Percentiles rank a stretch among this genome's conserved stretches.
These are phyloP conservation scores for Sporothrix brasiliensis DNA, from an alignment of 2,329 filamentous ascomycete genomes.

Conservation along the genomic window DNA sequence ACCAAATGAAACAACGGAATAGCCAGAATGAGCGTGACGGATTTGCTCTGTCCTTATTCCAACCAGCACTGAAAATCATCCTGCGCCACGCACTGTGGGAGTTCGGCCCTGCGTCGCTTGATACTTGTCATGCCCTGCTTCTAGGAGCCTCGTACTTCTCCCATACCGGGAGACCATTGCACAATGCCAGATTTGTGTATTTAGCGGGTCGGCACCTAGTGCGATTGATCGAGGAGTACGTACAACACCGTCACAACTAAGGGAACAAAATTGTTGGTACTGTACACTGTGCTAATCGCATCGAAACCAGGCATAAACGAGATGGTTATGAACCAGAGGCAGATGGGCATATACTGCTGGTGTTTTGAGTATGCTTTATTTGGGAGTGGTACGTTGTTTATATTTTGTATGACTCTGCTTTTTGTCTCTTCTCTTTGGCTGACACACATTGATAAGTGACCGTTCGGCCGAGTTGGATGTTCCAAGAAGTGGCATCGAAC, in stretches of 20 bases:
- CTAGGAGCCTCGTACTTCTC: conserved; percentile 47
- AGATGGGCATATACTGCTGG: conserved; percentile 56
- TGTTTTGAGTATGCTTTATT: conserved; percentile 73
- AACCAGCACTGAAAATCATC: conserved; percentile 45
- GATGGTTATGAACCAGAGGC: conserved; percentile 29
- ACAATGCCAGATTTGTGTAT: conserved; percentile 44
- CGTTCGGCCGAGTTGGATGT: conserved; percentile 66
- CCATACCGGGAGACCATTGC: conserved; percentile 45
- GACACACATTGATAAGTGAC: conserved; percentile 53
- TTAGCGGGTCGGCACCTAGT: conserved; percentile 43
- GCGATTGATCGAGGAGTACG: conserved; percentile 42
- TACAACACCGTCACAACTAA: not conserved
- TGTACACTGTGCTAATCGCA: not conserved
- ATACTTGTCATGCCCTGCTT: conserved; percentile 44
- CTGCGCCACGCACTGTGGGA: conserved; percentile 43
- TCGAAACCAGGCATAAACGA: not conserved
- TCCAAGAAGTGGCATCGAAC: conserved; percentile 45
- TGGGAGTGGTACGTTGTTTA: conserved; percentile 64
- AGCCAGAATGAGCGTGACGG: conserved; percentile 37
- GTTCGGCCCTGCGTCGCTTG: conserved; percentile 39
- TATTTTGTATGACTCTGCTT: not conserved
- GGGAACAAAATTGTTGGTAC: not conserved
- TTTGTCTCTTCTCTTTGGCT: not conserved
- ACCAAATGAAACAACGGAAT: not conserved
- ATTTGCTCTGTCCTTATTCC: conserved; percentile 43